These are phyloP conservation scores for Allantophomopsis lycopodina DNA, from an alignment of 2,329 filamentous ascomycete genomes.

Conservation along the genomic window DNA sequence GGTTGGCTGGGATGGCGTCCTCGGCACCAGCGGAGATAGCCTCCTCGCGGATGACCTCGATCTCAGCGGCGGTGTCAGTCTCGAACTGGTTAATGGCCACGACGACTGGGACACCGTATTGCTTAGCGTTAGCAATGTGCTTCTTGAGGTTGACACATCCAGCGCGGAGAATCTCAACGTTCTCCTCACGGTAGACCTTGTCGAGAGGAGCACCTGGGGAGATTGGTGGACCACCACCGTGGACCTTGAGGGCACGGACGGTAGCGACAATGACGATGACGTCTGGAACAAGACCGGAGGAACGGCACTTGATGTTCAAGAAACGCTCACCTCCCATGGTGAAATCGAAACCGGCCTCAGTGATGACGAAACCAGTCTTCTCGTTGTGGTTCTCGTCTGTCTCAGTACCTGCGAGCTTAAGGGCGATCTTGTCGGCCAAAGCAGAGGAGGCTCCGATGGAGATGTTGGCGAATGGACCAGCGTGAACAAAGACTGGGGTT, in stretches of 20 bases:
- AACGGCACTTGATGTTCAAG: conserved; percentile 99
- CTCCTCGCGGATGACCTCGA: conserved; percentile 79
- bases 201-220: conserved; percentile 73
- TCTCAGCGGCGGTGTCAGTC: conserved; percentile 86
- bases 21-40: conserved; percentile 84
- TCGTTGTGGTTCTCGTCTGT: conserved; percentile 70
- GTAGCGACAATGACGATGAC: conserved; percentile 93
- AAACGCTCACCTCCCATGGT: conserved; percentile 99
- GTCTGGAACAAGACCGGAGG: conserved; percentile 83
- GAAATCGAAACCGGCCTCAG: conserved; percentile 97
- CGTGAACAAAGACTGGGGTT: conserved; percentile 94
- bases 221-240: conserved; percentile 92
- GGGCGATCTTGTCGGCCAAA: conserved; percentile 83
- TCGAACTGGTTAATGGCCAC: conserved; percentile 96
- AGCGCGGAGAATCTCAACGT: conserved; percentile 76
- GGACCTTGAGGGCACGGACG: conserved; percentile 89
- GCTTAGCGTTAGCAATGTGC: conserved; percentile 81
- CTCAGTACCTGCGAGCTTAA: conserved; percentile 93
- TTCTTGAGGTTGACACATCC: conserved; percentile 93
- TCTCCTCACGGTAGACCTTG: conserved; percentile 85
- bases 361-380: conserved; percentile 87
- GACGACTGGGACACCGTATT: conserved; percentile 85
- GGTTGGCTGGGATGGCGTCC: conserved; percentile 85
- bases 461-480: conserved; percentile 96
- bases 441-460: conserved; percentile 95